A percentile compares a stretch with the other conserved stretches of the same genome.
Evolutionary conservation across 1,284 basidiomycete genomes (phyloP).

Genomic region (Stereum hirsutum): DNA sequence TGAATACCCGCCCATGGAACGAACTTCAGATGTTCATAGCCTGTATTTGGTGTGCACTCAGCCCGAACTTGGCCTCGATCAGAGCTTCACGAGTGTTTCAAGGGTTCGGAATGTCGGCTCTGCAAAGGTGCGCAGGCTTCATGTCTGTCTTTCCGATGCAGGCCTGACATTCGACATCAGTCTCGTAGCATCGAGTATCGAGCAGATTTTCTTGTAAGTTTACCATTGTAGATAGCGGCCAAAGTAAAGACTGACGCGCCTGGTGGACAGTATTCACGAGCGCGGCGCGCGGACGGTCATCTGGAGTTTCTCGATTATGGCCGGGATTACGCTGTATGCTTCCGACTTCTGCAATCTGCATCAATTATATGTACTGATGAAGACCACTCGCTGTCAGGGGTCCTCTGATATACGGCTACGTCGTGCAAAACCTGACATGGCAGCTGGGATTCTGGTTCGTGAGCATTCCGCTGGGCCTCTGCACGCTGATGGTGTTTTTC

Average conservation of each 20-base stretch:
- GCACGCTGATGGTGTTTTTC: conserved; percentile 26
- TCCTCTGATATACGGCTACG: conserved; percentile 31
- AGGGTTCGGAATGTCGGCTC: conserved; percentile 34
- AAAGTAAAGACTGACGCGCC: background rate
- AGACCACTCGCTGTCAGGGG: conserved; percentile 13
- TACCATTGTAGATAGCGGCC: background rate
- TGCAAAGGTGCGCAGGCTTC: conserved; percentile 35
- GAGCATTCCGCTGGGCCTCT: conserved; percentile 28
- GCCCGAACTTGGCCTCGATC: conserved; percentile 30
- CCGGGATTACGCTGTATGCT: conserved; percentile 30
- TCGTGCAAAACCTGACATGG: conserved; percentile 31
- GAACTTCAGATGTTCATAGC: conserved; percentile 30
- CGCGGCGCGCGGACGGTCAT: conserved; percentile 30
- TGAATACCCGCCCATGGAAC: background rate
- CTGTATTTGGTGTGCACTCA: conserved; percentile 34
- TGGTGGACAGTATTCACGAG: conserved; percentile 30
- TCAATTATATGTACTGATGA: background rate
- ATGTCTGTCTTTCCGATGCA: too few relatives aligned
- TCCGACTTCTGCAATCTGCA: conserved; percentile 1
- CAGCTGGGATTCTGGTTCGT: conserved; percentile 35
- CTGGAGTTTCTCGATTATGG: conserved; percentile 33
- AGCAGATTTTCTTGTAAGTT: conserved; percentile 31
- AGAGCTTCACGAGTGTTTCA: conserved; percentile 33
- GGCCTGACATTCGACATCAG: too few relatives aligned
- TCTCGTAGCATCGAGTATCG: conserved; percentile 32